A percentile compares a stretch with the other conserved stretches of the same genome.
phyloP scores from a whole-genome alignment of 2,329 filamentous ascomycete species.

The Claviceps purpurea region DNA sequence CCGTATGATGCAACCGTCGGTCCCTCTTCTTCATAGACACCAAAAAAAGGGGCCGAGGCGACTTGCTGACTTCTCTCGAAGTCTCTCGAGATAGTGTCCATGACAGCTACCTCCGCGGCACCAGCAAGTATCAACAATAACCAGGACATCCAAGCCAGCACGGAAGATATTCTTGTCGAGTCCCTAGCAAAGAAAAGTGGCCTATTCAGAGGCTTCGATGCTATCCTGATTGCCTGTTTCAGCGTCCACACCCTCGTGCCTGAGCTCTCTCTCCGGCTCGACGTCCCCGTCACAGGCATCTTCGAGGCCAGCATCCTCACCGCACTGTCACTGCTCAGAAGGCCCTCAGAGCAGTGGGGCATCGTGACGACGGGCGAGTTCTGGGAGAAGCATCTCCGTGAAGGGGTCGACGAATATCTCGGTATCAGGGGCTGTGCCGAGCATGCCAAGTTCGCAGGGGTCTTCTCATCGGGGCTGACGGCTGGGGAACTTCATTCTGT shows the following conservation, averaged over 20 bases:
- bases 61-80: conserved; percentile 11
- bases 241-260: conserved; percentile 68
- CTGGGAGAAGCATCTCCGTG: conserved; percentile 61
- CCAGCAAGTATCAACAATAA: conserved; percentile 70
- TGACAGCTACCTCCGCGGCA: conserved; percentile 48
- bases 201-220: conserved; percentile 43
- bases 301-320: conserved; percentile 70
- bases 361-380: conserved; percentile 79
- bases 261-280: conserved; percentile 29
- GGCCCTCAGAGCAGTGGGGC: conserved; percentile 47
- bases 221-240: conserved; percentile 80
- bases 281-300: conserved; percentile 44
- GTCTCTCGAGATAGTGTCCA: conserved; percentile 41
- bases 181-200: conserved; percentile 30
- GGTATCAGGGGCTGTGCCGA: conserved; percentile 27
- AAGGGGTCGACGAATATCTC: conserved; percentile 52
- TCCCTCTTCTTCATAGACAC: too few relatives aligned
- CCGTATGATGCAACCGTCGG: conserved; percentile 7
- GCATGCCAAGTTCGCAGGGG: conserved; percentile 55
- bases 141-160: conserved; percentile 51
- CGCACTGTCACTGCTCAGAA: conserved; percentile 36
- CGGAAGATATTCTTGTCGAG: conserved; percentile 41
- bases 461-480: conserved; percentile 67
- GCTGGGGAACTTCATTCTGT: conserved; percentile 69
- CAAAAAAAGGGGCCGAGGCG: not conserved